phyloP scores from a whole-genome alignment of 176 grass and related monocot genomes.

The Paspalum vaginatum region DNA sequence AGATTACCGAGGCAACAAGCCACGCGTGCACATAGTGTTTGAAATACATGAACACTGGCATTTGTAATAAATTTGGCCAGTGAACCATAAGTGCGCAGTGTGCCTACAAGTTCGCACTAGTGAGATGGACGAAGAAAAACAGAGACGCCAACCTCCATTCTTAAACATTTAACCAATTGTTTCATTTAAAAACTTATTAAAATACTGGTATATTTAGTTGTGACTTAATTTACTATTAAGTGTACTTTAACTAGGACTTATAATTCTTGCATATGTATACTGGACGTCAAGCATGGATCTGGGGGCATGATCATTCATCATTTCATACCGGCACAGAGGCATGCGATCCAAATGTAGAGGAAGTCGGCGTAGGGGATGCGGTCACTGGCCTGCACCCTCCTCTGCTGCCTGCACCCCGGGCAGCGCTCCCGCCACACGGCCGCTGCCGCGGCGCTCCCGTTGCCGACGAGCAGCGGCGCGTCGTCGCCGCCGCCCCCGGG shows the following conservation, averaged over 20 bases:
- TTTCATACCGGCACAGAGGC: slow-evolving; percentile 48
- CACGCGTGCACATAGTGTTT: background rate
- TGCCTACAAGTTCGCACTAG: background rate
- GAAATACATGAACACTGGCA: background rate
- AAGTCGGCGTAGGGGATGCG: slow-evolving; percentile 55
- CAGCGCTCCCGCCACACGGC: slow-evolving; percentile 42
- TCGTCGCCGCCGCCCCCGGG: background rate
- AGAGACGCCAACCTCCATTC: background rate
- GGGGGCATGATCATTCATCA: background rate
- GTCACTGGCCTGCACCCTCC: slow-evolving; percentile 31
- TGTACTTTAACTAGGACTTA: no score
- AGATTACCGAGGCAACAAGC: no score
- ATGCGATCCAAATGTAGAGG: slow-evolving; percentile 58
- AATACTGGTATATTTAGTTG: background rate
- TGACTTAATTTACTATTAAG: no score
- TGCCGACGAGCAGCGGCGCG: slow-evolving; percentile 9
- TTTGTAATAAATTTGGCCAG: background rate
- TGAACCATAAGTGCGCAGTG: background rate
- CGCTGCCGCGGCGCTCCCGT: background rate
- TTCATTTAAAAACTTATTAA: background rate
- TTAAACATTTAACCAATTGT: background rate
- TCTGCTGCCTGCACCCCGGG: slow-evolving; percentile 58
- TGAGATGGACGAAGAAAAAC: background rate
- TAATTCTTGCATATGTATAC: no score
- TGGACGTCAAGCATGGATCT: background rate